Base-by-base conservation (phyloP, 1,139 yeast genomes). In the Suhomyces yuchorum region DNA sequence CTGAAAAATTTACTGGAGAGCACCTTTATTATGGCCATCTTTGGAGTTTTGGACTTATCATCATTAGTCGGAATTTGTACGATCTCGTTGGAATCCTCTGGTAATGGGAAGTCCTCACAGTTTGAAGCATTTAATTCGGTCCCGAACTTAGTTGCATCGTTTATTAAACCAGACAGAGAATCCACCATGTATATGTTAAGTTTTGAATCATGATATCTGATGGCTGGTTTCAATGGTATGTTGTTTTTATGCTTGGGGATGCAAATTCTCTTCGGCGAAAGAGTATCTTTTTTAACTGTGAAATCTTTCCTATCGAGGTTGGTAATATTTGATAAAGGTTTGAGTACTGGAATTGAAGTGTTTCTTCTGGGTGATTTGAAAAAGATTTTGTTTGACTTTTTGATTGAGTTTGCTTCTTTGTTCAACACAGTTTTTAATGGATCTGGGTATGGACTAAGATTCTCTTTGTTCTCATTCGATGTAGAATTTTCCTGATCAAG, bases 131-230 rank as follows among this genome's bases (percentile, higher is more conserved):
- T 86, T 42, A 86, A 73, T 61, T 85, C 92, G 1, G 92, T 86
- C 2, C 90, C 93, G 63, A 81, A 85, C 54, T 79, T 81, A 4
- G 92, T 85, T 7, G 92, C 92, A 59, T 86, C 92, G 53, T 77
- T 79, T 18, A 83, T 59, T 46, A 75, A 73, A 0, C 91, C 91
- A 22, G 84, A 82, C 61, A 85, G 81, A 2, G 91, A 80, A 53
- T 84, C 86, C 34, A 86, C 90, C 37, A 85, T 66, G 56, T 78
- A 75, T 46, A 83, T 83, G 55, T 56, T 75, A 44, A 55, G 55
- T 28, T 52, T 50, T 17, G 52, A 36, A 34, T 64, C 63, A 28
- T 61, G 64, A 43, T 67, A 57, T 52, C 71, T 76, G 24, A 82
- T 62, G 11, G 73, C 70, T 3, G 87, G 73, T 8, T 60, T 54